Evolutionary conservation across 305 asterid genomes (phyloP), one percentile per base, ranked within the genome.

Genomic region (Fraxinus baroniana): DNA sequence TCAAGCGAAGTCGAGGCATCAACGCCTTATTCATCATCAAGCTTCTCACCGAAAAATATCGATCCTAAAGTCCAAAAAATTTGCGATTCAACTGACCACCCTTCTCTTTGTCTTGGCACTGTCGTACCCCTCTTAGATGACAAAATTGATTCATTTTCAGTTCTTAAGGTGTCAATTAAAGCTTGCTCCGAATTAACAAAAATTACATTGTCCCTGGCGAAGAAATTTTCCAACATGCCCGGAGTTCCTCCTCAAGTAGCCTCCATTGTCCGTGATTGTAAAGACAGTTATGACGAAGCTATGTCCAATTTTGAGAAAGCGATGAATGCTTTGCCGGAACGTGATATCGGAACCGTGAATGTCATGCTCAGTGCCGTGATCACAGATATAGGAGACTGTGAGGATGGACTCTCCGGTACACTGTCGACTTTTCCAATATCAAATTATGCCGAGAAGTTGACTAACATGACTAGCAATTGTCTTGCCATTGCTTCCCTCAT

Each of bases 351-450:
- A 26, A 83, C 87, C 22, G 75, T 84, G 86, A 87, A 74, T 35
- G 9, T 84, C 26, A 85, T 86, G 90, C 91, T 89, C 4, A 87
- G 88, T 32, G 91, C 89, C 49, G 88, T 85, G 15, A 33, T 85
- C 13, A 82, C 90, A 1, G 80, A 82, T 28, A 44, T 79, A 26
- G 85, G 82, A 7, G 89, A 89, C 46, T 89, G 91, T 9, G 68
- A 80, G 35, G 89, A 84, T n/a, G 86, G 33, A 2, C 62, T 87
- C 35, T 17, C 68, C 5, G 77, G 79, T 24, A 8, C 33, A 13
- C 12, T 62, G 18, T 32, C 76, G 2, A 70, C 74, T n/a, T 80
- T 75, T 35, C 90, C 87, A 1, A 0, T 87, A 20, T 20, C 75
- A 4, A 30, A 6, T 0, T 41, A 73, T 26, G 83, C 84, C 4